Base-by-base conservation (phyloP, 1,139 yeast species). In the Pneumocystis carinii region DNA sequence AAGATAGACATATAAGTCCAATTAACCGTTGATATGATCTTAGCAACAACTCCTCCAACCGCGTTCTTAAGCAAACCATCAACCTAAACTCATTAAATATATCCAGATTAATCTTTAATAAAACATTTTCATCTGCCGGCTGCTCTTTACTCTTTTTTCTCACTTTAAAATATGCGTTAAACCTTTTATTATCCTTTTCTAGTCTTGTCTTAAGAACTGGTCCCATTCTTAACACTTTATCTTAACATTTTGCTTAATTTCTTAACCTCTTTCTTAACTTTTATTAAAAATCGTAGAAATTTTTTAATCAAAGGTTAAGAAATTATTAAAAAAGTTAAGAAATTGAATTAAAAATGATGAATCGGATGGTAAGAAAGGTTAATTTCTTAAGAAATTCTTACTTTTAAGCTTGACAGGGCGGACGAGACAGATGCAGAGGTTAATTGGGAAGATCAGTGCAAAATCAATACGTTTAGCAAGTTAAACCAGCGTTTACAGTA, bases 401-500 rank as follows among this genome's bases (percentile, higher is more conserved):
- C 12, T 42, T 19, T 24, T 48, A 48, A 48, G 55, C 55, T 48
- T 48, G 55, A 48, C 14, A 7, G 27, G 3, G 32, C 4, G 65
- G 59, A 57, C 14, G 59, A 57, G 14, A 57, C 59, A 14, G 59
- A 57, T 57, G 59, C 59, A 57, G 59, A 57, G 3, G 98, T 92
- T 35, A 78, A 84, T 36, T 87, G 90, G 83, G 90, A 82, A 66
- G 97, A 92, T 73, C 98, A 92, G 75, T 84, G 86, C 71, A 82
- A 82, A 71, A 92, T 92, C 76, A 92, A 92, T 73, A 83, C 83
- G 72, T 92, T 92, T 71, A 88, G 96, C 32, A 85, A 90, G 62
- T 78, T 90, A 66, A 87, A 90, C 66, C 78, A 83, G 67, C 82
- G 85, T 66, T 83, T 85, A 69, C 88, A 87, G 55, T 24, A 24